phyloP scores from a whole-genome alignment of 176 grass and related monocot genomes.

The Phoenix dactylifera region DNA sequence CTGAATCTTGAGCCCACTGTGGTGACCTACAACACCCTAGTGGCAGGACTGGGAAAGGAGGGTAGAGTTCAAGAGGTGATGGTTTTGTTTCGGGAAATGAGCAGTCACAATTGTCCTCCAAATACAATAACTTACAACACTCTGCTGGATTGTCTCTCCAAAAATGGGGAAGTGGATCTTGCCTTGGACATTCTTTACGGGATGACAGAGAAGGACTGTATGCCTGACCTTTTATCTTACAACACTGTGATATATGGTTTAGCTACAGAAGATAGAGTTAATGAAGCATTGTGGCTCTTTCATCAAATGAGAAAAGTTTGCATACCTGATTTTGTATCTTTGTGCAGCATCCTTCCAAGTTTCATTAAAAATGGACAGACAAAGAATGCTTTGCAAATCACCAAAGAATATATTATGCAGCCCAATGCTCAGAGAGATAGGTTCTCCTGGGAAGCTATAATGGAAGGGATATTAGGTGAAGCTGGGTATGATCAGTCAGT shows the following conservation, averaged over 20 bases:
- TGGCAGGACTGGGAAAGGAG: conserved; percentile 86
- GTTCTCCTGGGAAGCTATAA: conserved; percentile 44
- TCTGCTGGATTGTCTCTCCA: conserved; percentile 78
- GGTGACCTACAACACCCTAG: conserved; percentile 71
- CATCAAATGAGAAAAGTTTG: conserved; percentile 89
- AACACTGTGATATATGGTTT: conserved; percentile 75
- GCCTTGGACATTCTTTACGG: conserved; percentile 61
- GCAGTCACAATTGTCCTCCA: conserved; percentile 36
- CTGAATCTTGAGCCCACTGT: conserved; percentile 64
- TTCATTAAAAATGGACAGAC: conserved; percentile 64
- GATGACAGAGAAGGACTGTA: conserved; percentile 51
- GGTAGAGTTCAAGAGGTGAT: conserved; percentile 65
- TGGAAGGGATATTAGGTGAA: conserved; percentile 77
- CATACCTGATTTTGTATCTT: conserved; percentile 62
- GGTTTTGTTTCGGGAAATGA: conserved; percentile 67
- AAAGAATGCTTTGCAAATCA: conserved; percentile 48
- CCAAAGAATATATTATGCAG: conserved; percentile 43
- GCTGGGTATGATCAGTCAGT: conserved; percentile 55
- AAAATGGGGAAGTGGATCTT: conserved; percentile 69
- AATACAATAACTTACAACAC: conserved; percentile 85
- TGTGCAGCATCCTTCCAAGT: conserved; percentile 67
- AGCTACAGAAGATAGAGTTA: conserved; percentile 63
- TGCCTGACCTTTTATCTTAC: conserved; percentile 81
- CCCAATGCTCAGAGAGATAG: conserved; percentile 39
- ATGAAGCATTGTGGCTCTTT: conserved; percentile 64